Evolutionary conservation across 176 grass and related monocot species (phyloP), one percentile per base, ranked within the genome.

Genomic region (Secale cereale): DNA sequence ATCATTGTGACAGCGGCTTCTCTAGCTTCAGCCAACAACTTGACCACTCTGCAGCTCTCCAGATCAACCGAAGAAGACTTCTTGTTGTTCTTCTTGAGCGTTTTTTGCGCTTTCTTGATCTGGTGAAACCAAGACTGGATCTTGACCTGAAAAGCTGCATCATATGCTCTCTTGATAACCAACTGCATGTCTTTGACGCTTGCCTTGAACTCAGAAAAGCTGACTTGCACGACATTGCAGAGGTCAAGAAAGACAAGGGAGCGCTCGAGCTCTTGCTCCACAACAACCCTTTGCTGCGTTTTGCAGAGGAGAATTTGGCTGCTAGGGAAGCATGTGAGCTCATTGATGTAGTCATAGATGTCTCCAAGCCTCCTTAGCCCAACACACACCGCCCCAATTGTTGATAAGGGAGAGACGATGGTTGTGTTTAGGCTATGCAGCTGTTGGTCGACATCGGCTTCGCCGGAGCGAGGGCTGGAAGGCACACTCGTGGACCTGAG

Each of bases 221-320:
- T 78, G 41, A 81, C 81, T 31, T 83, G 71, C 54, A 81, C 28
- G 35, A 70, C 8, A 3, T 79, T 63, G 63, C 84, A 92, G 37
- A 85, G 50, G 22, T 92, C 91, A 22, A 92, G 70, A 62, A 89
- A 77, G 23, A 74, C 4, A 19, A 92, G 78, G 20, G 87, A 87
- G 31, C 8, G 8, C 65, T 89, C 87, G 2, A 89, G 63, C n/a
- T n/a, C n/a, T n/a, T n/a, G n/a, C n/a, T n/a, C n/a, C n/a, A n/a
- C n/a, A n/a, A n/a, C n/a, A n/a, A 78, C 90, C 40, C 67, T 83
- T 20, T 91, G 88, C 25, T 82, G 57, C 3, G 59, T 14, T 4
- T 80, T 73, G 36, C 27, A 85, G 40, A 95, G 80, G 72, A 37
- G 74, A 23, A 35, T 81, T 46, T 89, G 90, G 85, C 85, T 88